phyloP scores from a whole-genome alignment of 2,329 filamentous ascomycete genomes.

The Trichoderma gracile region DNA sequence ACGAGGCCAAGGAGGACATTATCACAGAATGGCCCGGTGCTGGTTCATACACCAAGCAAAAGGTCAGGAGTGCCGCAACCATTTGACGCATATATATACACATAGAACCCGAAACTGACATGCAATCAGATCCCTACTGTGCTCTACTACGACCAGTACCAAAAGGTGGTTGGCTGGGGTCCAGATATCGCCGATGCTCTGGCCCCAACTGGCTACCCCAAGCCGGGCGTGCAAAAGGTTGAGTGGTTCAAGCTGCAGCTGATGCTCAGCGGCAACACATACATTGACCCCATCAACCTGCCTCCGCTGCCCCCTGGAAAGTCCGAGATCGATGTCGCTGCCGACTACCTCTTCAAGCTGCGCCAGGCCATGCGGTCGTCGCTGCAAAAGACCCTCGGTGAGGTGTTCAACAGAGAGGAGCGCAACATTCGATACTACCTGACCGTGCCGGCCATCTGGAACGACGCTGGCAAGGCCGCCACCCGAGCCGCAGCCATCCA shows the following conservation, averaged over 20 bases:
- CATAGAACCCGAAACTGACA: background rate
- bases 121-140: slow-evolving; percentile 86
- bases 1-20: slow-evolving; percentile 96
- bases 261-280: slow-evolving; percentile 98
- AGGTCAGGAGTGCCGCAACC: slow-evolving; percentile 57
- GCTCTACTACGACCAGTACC: slow-evolving; percentile 99
- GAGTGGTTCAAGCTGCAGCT: slow-evolving; percentile 99
- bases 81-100: background rate
- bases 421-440: slow-evolving; percentile 97
- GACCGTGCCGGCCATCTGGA: slow-evolving; percentile 99
- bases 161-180: slow-evolving; percentile 99
- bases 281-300: slow-evolving; percentile 98
- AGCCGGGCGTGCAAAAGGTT: slow-evolving; percentile 96
- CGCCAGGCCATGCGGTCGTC: slow-evolving; percentile 95
- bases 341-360: slow-evolving; percentile 97
- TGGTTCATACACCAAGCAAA: slow-evolving; percentile 97
- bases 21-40: slow-evolving; percentile 99
- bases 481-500: slow-evolving; percentile 95
- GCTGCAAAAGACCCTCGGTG: slow-evolving; percentile 91
- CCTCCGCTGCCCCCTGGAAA: slow-evolving; percentile 96
- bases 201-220: slow-evolving; percentile 94
- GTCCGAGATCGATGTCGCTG: slow-evolving; percentile 98
- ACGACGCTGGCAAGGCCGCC: slow-evolving; percentile 96
- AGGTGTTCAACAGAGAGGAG: slow-evolving; percentile 97
- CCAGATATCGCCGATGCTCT: slow-evolving; percentile 96